A percentile compares a stretch with the other conserved stretches of the same genome.
Evolutionary conservation across 139 green algal species (phyloP).

Genomic region (Tetradesmus obliquus): DNA sequence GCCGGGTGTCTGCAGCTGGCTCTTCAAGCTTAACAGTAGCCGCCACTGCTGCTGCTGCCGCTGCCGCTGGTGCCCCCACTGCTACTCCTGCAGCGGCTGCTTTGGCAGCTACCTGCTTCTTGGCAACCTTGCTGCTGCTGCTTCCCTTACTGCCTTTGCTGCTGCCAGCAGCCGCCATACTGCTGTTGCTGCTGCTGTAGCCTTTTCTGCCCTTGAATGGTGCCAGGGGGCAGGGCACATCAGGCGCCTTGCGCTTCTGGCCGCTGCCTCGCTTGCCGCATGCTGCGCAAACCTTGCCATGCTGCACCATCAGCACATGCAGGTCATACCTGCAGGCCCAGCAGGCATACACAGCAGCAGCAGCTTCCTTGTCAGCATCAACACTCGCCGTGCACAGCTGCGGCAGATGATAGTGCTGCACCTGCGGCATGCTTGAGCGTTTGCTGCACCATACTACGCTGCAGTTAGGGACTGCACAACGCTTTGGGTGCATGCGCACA

Average conservation of each 20-base stretch:
- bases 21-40: neutral
- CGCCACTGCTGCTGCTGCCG: constrained; percentile 4
- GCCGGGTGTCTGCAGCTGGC: neutral
- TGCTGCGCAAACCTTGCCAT: constrained; percentile 75
- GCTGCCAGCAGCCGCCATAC: neutral
- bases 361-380: neutral
- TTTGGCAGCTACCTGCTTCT: neutral
- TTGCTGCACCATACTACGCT: neutral
- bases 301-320: constrained; percentile 83
- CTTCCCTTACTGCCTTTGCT: neutral
- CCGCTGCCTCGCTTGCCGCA: constrained; percentile 52
- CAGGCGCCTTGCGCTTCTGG: neutral
- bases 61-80: neutral
- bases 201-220: neutral
- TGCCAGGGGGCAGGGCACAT: constrained; percentile 7
- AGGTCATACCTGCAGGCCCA: constrained; percentile 67
- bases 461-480: neutral
- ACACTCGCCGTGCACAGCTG: too few relatives aligned
- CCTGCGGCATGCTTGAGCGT: neutral
- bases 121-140: neutral
- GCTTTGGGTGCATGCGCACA: neutral
- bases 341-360: neutral
- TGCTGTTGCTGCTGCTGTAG: neutral
- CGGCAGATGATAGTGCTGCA: neutral
- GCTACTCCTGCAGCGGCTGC: neutral